phyloP scores from a whole-genome alignment of 2,329 filamentous ascomycete genomes.

The Phialophora tarda region DNA sequence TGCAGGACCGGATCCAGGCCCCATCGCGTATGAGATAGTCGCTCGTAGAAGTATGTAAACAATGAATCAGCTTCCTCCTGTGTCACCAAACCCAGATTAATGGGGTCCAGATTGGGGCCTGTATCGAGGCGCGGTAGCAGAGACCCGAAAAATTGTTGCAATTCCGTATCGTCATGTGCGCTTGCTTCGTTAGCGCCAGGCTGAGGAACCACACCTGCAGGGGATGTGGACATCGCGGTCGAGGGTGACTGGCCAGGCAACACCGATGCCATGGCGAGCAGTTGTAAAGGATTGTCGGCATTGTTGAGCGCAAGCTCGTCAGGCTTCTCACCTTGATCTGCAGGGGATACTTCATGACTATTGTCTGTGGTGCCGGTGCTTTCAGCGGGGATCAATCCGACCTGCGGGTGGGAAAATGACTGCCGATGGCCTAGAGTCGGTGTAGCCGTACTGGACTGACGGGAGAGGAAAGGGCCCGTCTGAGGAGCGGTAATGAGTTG shows the following conservation, averaged over 20 bases:
- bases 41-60: constrained; percentile 69
- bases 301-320: constrained; percentile 70
- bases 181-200: constrained; percentile 39
- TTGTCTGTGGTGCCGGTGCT: constrained; percentile 41
- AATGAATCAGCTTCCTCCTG: constrained; percentile 67
- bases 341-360: constrained; percentile 37
- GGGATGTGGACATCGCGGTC: constrained; percentile 59
- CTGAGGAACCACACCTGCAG: constrained; percentile 47
- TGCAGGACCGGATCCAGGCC: constrained; percentile 72
- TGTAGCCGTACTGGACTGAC: constrained; percentile 20
- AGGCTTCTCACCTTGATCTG: constrained; percentile 45
- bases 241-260: constrained; percentile 34
- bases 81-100: constrained; percentile 72
- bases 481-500: constrained; percentile 58
- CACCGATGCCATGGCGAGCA: constrained; percentile 72
- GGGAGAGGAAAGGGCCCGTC: constrained; percentile 42
- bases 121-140: constrained; percentile 68
- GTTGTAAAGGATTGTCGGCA: constrained; percentile 74
- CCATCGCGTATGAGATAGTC: constrained; percentile 75
- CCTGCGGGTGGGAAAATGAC: constrained; percentile 26
- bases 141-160: constrained; percentile 71
- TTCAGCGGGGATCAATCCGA: constrained; percentile 14
- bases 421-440: constrained; percentile 1
- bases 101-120: constrained; percentile 69
- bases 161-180: constrained; percentile 51